Percentiles rank a stretch among this genome's conserved stretches.
Evolutionary conservation across 768 basidiomycete genomes (phyloP).

Genomic region (Saitozyma podzolica): DNA sequence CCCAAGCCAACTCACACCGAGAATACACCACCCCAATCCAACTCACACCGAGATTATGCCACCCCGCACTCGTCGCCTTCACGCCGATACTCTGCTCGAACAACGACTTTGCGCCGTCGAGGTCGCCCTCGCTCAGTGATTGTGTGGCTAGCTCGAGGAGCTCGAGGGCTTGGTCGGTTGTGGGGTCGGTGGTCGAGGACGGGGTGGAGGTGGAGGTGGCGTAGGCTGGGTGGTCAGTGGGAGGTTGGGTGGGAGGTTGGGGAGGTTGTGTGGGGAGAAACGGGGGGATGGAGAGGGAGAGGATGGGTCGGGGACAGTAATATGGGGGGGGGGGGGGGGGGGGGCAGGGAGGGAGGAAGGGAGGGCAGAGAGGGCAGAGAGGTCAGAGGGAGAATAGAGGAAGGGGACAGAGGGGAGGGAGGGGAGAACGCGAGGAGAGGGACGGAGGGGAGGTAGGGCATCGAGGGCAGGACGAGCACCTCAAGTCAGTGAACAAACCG

Average conservation of each 20-base stretch:
- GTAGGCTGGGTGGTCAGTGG: slow-evolving; percentile 14
- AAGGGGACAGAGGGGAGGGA: too few species aligned
- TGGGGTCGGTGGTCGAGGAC: slow-evolving; percentile 30
- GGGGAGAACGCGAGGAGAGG: too few species aligned
- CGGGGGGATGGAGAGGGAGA: too few species aligned
- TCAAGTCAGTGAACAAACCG: too few species aligned
- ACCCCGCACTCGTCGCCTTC: slow-evolving; percentile 41
- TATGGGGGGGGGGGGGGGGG: too few species aligned
- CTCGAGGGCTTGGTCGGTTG: slow-evolving; percentile 30
- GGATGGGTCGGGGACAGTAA: too few species aligned
- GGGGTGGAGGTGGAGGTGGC: slow-evolving; percentile 30
- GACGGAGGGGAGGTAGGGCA: too few species aligned
- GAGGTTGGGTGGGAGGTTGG: neutral
- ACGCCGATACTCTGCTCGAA: slow-evolving; percentile 40
- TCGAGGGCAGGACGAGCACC: too few species aligned
- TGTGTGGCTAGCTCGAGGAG: slow-evolving; percentile 39
- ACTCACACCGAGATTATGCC: slow-evolving; percentile 50
- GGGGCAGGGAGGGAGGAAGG: too few species aligned
- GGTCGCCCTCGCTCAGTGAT: slow-evolving; percentile 45
- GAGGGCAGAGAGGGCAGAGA: too few species aligned
- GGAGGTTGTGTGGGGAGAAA: too few species aligned
- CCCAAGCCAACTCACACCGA: slow-evolving; percentile 36
- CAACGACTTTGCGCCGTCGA: slow-evolving; percentile 33
- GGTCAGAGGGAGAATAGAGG: too few species aligned
- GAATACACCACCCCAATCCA: slow-evolving; percentile 19